Evolutionary conservation across 2,329 filamentous ascomycete genomes (phyloP).

Genomic region (Aspergillus candidus): DNA sequence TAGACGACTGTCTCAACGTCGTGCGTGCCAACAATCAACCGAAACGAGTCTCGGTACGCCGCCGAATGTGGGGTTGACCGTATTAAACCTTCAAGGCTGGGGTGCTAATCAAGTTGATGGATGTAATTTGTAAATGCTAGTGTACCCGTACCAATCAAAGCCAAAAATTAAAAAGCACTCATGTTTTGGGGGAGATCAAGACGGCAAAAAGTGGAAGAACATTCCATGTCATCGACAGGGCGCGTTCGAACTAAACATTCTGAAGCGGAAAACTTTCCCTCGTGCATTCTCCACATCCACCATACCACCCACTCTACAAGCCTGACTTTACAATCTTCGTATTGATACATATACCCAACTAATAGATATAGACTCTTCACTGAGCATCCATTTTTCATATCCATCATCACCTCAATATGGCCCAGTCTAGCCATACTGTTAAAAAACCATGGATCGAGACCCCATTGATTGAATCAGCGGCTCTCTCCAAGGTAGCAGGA

Average conservation of each 20-base stretch:
- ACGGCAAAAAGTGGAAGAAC: background rate
- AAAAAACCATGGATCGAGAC: slow-evolving; percentile 36
- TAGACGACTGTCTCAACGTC: slow-evolving; percentile 47
- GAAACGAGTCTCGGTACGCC: slow-evolving; percentile 29
- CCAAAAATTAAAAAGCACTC: background rate
- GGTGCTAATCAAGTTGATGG: slow-evolving; percentile 10
- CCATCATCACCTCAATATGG: too few relatives aligned
- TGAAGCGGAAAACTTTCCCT: background rate
- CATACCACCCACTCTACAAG: too few relatives aligned
- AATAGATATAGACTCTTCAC: background rate
- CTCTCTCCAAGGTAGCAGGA: slow-evolving; percentile 33
- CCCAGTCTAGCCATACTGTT: too few relatives aligned
- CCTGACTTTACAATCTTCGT: too few relatives aligned
- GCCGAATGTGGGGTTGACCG: slow-evolving; percentile 36
- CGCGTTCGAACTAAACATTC: background rate
- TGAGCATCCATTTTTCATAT: background rate
- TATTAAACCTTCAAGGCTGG: too few relatives aligned
- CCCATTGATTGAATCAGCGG: slow-evolving; percentile 32
- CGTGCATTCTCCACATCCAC: too few relatives aligned
- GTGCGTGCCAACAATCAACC: slow-evolving; percentile 42
- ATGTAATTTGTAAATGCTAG: slow-evolving; percentile 8
- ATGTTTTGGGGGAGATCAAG: too few relatives aligned
- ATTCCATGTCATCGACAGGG: background rate
- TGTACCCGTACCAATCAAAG: background rate
- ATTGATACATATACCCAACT: too few relatives aligned